Evolutionary conservation across 768 basidiomycete species (phyloP), one percentile per base, ranked within the genome.

Genomic region (Auricularia heimuer): DNA sequence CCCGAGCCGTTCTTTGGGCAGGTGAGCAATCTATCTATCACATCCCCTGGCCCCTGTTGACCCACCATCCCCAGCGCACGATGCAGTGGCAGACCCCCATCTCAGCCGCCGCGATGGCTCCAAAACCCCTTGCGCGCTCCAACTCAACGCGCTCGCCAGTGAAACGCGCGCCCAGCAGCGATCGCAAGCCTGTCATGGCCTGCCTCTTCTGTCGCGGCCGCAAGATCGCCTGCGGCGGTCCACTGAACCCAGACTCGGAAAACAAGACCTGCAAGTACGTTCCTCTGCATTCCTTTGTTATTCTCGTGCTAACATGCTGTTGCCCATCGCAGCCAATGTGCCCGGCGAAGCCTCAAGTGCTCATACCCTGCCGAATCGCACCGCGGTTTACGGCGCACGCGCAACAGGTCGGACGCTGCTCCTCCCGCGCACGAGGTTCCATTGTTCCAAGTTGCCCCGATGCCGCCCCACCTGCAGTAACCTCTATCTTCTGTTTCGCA

Each of bases 311-410:
- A 56, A 44, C 63, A 47, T 64, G 51, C 39, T 62, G 60, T 62
- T 64, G 34, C 44, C 65, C 61, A 67, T 67, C 42, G 62, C 71
- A 90, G 89, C 73, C 89, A 90, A 77, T 90, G 89, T 70, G 83
- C 83, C 62, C 80, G 87, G 51, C 84, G 89, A 33, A 82, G 83
- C 36, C 81, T 89, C 61, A 82, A 78, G 65, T 90, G 89, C 72
- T 86, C 86, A 70, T 90, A 88, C 68, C 89, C 89, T 0, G 74
- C 78, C 4, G 86, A 87, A 73, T 89, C 87, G 69, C 79, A 86
- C 42, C 80, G 89, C 18, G 89, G 89, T 10, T 83, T 87, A 80
- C 80, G 85, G 70, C 74, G 77, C 18, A 66, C 63, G 29, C 34
- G 45, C 33, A 63, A 63, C 16, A 61, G 54, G 14, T 39, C 21